A percentile compares a stretch with the other conserved stretches of the same genome.
These are phyloP conservation scores for Fusarium domesticum DNA, from an alignment of 2,329 filamentous ascomycete species.

Conservation along the genomic window DNA sequence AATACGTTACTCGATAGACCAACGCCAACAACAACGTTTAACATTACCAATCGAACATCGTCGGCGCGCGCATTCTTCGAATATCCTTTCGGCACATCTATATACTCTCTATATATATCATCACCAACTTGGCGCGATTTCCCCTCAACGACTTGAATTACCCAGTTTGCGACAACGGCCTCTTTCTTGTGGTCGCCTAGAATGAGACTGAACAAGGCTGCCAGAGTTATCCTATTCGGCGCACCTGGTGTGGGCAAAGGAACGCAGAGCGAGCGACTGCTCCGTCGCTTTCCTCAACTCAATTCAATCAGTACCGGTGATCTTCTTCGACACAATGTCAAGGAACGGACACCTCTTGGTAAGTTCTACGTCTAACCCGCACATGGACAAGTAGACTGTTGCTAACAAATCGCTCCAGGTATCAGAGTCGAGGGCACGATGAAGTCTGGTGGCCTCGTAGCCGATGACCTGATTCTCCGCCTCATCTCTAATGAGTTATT, in stretches of 20 bases:
- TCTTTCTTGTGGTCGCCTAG: constrained; percentile 25
- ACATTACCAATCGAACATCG: too few species aligned
- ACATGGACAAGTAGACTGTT: neutral
- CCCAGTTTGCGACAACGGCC: constrained; percentile 14
- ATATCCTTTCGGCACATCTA: too few species aligned
- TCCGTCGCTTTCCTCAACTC: constrained; percentile 82
- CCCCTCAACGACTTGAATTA: neutral
- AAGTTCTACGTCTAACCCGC: constrained; percentile 29
- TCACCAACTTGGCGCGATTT: too few species aligned
- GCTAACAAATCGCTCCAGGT: constrained; percentile 49
- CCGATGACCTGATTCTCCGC: constrained; percentile 85
- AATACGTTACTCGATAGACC: too few species aligned
- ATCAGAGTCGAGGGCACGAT: constrained; percentile 89
- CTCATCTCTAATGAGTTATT: constrained; percentile 89
- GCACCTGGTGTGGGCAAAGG: constrained; percentile 97
- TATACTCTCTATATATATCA: too few species aligned
- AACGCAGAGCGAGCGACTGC: constrained; percentile 86
- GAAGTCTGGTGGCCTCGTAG: constrained; percentile 83
- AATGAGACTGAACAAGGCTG: constrained; percentile 73
- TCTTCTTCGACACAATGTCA: constrained; percentile 87
- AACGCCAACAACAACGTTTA: too few species aligned
- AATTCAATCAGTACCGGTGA: constrained; percentile 93
- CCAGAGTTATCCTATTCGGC: constrained; percentile 90
- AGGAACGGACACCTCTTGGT: constrained; percentile 83
- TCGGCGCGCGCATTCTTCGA: too few species aligned